Evolutionary conservation across 306 rosid genomes (phyloP), one percentile per base, ranked within the genome.

Genomic region (Myrica gale): DNA sequence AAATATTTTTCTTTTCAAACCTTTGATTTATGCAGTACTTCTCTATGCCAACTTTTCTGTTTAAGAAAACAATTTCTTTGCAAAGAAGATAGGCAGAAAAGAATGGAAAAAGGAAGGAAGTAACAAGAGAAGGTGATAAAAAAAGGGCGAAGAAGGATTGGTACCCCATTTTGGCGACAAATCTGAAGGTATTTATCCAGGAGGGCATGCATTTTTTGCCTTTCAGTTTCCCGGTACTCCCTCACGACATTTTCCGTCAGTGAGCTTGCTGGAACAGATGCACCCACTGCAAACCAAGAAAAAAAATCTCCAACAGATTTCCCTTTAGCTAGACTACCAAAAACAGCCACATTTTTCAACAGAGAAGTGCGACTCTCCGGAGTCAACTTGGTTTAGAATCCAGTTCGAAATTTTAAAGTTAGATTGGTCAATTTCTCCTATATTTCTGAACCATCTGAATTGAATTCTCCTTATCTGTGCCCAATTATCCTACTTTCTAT

Each of bases 201-300:
- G 78, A 63, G 72, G 83, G 84, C 82, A 10, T 74, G 87, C 93
- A 89, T 86, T 11, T 76, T 73, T 87, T 87, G 87, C 82, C 79
- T 86, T 83, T 89, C 97, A 0, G 50, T 74, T 85, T 89, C 87
- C 17, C 84, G 67, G 71, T 86, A 74, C 15, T 88, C 95, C 77
- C 58, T 74, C 77, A 92, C 97, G 85, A 84, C 83, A 78, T 81
- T 67, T 50, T 83, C 84, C 74, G 75, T 63, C 71, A 80, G 70
- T 47, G 86, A 54, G 82, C 81, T 86, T 61, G 84, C 88, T 20
- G 85, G 93, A 81, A 84, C 85, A 73, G 47, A 85, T 32, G 87
- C 73, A 15, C 98, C 98, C 90, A 88, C 98, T 94, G 68, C 44
- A 7, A 48, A 47, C 68, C 4, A 73, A 71, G 37, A 72, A 80